Base-by-base conservation (phyloP, 202 grass and related monocot species). In the Carex arenaria region DNA sequence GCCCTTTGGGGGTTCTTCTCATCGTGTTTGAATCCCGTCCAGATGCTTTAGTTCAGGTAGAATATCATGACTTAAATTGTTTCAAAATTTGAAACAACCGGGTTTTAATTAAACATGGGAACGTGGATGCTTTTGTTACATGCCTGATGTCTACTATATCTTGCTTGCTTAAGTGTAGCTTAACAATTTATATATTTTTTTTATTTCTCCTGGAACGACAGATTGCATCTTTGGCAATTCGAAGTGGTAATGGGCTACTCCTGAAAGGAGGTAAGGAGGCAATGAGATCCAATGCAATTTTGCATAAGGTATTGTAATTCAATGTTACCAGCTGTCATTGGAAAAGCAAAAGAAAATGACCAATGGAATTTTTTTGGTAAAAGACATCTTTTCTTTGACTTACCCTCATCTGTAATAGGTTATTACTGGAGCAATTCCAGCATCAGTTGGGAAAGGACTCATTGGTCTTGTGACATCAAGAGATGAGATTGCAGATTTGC, bases 181-280 rank as follows among this genome's bases (percentile, higher is more conserved):
- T 59, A 2, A 36, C n/a, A 1, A 60, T 59, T 38, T 38, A n/a
- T 78, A 62, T 55, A 51, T 15, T 36, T 81, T 80, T 67, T 80
- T 67, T 83, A 19, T 60, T 55, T 75, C 57, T 19, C 30, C 51
- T 57, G 23, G 18, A 80, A 51, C 1, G 64, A 84, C 79, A 99
- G 96, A 99, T 99, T 86, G 96, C 93, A 10, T 99, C 93, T 67
- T 92, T 99, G 83, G 96, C 96, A 19, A 88, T 99, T 87, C 75
- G 85, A 88, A 99, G 96, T 88, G 93, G 96, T 52, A 99, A 99
- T 32, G 96, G 96, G 15, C 93, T 99, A 85, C 93, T 99, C 57
- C 75, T 99, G 12, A 99, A 99, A 92, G 96, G 96, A 80, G 96
- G 96, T 72, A 96, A 99, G 74, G 96, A 99, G 89, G 96, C 96